Evolutionary conservation across 352 stramenopile species (phyloP).

Genomic region (Plasmopara viticola): DNA sequence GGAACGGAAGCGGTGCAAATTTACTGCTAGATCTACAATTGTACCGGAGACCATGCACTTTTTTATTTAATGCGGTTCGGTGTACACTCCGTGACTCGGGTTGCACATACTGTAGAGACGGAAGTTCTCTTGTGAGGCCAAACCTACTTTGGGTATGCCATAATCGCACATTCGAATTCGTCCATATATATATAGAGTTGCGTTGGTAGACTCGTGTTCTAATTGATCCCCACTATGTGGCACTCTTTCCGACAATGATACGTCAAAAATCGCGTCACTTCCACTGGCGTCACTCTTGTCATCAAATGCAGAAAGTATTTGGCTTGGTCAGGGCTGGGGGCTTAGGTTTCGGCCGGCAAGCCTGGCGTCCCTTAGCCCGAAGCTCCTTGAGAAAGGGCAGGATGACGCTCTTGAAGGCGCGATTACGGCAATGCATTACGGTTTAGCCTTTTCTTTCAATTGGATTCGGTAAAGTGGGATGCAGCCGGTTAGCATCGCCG

Average conservation of each 20-base stretch:
- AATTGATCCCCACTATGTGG: conserved; percentile 1
- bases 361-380: too few species aligned
- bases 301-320: neutral
- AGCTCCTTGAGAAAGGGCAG: too few species aligned
- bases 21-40: neutral
- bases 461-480: too few species aligned
- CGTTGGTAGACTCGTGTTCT: neutral
- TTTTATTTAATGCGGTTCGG: neutral
- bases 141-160: neutral
- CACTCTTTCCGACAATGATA: neutral
- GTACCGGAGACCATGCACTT: neutral
- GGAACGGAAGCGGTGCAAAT: neutral
- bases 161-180: neutral
- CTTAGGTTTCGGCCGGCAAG: too few species aligned
- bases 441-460: too few species aligned
- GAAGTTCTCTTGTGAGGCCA: neutral
- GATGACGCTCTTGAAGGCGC: too few species aligned
- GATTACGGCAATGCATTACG: too few species aligned
- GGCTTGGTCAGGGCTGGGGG: too few species aligned
- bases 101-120: neutral
- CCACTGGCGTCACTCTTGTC: neutral
- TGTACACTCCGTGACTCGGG: too few species aligned
- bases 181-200: neutral
- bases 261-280: neutral
- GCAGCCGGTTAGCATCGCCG: too few species aligned